Conservation (phyloP, 768 basidiomycete species). For the Neoboletus subvelutipes region DNA sequence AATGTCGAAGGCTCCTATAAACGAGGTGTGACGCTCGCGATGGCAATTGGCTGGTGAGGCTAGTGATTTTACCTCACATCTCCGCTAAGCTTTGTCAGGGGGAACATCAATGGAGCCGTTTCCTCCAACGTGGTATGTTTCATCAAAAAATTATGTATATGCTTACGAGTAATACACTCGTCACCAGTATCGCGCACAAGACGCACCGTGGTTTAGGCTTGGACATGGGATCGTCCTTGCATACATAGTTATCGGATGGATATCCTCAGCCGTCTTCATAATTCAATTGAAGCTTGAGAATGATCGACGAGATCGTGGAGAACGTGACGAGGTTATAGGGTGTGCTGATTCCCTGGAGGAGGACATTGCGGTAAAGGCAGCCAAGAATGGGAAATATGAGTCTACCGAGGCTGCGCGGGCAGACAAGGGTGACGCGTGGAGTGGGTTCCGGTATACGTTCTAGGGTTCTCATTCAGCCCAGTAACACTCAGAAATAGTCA, state of each 20-base stretch:
- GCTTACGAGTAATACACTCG: background rate
- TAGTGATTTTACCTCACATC: conserved; percentile 13
- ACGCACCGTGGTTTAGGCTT: conserved; percentile 66
- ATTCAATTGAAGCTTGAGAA: conserved; percentile 58
- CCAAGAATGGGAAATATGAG: conserved; percentile 53
- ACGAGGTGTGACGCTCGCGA: conserved; percentile 64
- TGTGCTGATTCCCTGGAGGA: conserved; percentile 45
- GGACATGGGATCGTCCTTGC: conserved; percentile 69
- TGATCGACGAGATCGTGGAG: conserved; percentile 58
- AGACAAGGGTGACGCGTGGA: conserved; percentile 70
- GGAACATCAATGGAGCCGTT: conserved; percentile 70
- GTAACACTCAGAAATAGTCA: background rate
- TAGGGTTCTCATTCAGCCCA: conserved; percentile 19
- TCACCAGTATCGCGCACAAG: conserved; percentile 58
- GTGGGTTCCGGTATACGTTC: conserved; percentile 68
- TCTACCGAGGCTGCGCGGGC: conserved; percentile 55
- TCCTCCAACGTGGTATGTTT: conserved; percentile 60
- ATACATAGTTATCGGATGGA: conserved; percentile 66
- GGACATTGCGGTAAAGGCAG: conserved; percentile 16
- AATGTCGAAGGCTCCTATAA: conserved; percentile 77
- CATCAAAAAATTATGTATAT: background rate
- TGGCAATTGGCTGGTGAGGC: conserved; percentile 58
- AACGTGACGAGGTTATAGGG: conserved; percentile 64
- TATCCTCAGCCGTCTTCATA: conserved; percentile 49
- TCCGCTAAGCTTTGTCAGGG: conserved; percentile 30